These are phyloP conservation scores for Xylaria curta DNA, from an alignment of 495 filamentous ascomycete species.

Conservation along the genomic window DNA sequence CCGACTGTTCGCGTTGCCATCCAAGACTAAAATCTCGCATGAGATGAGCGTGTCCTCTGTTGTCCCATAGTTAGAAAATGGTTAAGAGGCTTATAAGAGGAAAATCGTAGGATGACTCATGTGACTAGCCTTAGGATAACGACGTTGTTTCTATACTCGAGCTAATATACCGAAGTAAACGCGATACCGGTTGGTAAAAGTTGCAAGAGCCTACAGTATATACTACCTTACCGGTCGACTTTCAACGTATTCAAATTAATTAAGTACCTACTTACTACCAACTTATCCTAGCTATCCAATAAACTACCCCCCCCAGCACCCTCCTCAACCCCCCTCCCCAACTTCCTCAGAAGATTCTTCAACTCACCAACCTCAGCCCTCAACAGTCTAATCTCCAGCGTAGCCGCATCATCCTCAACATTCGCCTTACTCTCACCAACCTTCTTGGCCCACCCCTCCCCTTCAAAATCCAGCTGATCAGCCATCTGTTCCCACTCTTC, in stretches of 20 bases:
- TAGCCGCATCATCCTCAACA: slow-evolving; percentile 72
- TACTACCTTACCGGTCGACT: neutral
- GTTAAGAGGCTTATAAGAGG: neutral
- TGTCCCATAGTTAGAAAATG: no score
- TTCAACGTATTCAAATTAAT: neutral
- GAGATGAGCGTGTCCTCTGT: neutral
- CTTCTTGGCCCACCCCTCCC: slow-evolving; percentile 78
- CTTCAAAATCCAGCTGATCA: slow-evolving; percentile 74
- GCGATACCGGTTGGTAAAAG: neutral
- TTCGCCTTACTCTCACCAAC: slow-evolving; percentile 78
- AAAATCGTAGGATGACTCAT: no score
- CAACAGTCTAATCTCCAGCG: slow-evolving; percentile 71
- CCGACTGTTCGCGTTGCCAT: no score
- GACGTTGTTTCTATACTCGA: neutral
- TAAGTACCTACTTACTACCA: neutral
- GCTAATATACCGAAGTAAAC: neutral
- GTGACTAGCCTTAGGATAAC: neutral
- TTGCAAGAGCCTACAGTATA: neutral
- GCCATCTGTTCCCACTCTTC: slow-evolving; percentile 94
- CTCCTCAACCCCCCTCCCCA: slow-evolving; percentile 22
- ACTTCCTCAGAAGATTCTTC: slow-evolving; percentile 46
- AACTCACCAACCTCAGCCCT: slow-evolving; percentile 72
- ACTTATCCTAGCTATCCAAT: neutral
- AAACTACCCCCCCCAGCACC: neutral
- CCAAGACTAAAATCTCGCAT: no score